These are phyloP conservation scores for Spencermartinsiella europaea DNA, from an alignment of 805 yeast genomes.

Conservation along the genomic window DNA sequence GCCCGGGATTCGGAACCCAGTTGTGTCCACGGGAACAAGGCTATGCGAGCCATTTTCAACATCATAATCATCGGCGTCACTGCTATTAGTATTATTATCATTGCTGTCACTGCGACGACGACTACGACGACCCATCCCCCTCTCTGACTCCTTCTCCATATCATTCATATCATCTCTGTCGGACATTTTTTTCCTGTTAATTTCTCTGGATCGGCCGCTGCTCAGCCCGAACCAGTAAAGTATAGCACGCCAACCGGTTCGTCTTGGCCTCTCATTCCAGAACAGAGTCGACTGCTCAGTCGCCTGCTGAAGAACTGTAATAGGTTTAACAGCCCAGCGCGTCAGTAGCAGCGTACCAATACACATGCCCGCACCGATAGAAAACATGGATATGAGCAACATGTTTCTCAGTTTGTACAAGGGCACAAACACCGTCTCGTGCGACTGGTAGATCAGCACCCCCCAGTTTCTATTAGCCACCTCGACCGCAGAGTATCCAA, in stretches of 20 bases:
- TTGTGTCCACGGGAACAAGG: background rate
- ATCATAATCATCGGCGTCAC: background rate
- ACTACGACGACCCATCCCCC: background rate
- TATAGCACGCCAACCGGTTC: background rate
- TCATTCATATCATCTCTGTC: background rate
- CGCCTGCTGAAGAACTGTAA: constrained; percentile 71
- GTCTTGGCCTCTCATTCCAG: background rate
- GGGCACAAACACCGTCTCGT: constrained; percentile 56
- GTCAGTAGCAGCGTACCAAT: constrained; percentile 73
- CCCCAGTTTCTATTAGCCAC: constrained; percentile 55
- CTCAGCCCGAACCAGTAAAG: background rate
- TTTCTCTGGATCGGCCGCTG: background rate
- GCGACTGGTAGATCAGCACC: constrained; percentile 61
- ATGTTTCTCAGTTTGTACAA: constrained; percentile 57
- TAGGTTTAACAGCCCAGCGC: constrained; percentile 77
- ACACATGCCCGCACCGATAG: constrained; percentile 59
- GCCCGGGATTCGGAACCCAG: constrained; percentile 23
- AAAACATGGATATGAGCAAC: constrained; percentile 66
- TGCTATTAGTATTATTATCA: background rate
- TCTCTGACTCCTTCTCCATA: background rate
- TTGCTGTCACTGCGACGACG: no score
- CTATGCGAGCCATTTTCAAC: background rate
- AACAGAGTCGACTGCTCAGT: constrained; percentile 46
- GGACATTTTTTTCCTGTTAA: background rate
- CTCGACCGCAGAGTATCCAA: constrained; percentile 50